A percentile compares a stretch with the other conserved stretches of the same genome.
Evolutionary conservation across 2,329 filamentous ascomycete genomes (phyloP).

Genomic region (Purpureocillium lavendulum): DNA sequence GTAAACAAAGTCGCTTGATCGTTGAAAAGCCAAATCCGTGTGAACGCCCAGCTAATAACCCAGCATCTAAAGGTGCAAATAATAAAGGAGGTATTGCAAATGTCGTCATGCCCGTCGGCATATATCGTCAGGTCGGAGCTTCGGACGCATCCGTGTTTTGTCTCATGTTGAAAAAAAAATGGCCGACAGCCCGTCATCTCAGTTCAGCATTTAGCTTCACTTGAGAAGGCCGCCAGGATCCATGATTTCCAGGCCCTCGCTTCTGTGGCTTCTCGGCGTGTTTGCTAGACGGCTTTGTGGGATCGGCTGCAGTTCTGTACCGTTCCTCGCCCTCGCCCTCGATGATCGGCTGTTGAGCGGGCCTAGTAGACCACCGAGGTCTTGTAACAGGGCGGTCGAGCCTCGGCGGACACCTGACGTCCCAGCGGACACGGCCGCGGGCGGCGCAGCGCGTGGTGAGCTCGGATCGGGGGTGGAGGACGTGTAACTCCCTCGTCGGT

Average conservation of each 20-base stretch:
- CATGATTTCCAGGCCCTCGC: conserved; percentile 23
- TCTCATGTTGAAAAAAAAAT: too few species aligned
- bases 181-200: too few species aligned
- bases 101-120: too few species aligned
- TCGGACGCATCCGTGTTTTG: too few species aligned
- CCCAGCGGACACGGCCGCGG: conserved; percentile 35
- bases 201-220: conserved; percentile 10
- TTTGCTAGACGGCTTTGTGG: conserved; percentile 30
- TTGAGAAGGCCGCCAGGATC: conserved; percentile 33
- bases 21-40: background rate
- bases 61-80: background rate
- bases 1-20: too few species aligned
- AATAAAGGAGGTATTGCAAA: background rate
- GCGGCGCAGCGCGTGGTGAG: conserved; percentile 26
- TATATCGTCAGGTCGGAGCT: too few species aligned
- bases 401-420: conserved; percentile 40
- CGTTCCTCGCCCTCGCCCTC: conserved; percentile 20
- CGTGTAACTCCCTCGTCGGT: conserved; percentile 31
- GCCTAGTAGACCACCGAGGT: conserved; percentile 45
- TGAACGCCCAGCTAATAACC: conserved; percentile 1
- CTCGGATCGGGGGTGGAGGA: conserved; percentile 31
- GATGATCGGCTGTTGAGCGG: conserved; percentile 27
- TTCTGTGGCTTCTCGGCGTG: conserved; percentile 19
- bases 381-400: conserved; percentile 49
- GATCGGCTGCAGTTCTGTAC: conserved; percentile 38